Evolutionary conservation across 2,329 filamentous ascomycete genomes (phyloP), one percentile per base, ranked within the genome.

Genomic region (Fusarium papillatum): DNA sequence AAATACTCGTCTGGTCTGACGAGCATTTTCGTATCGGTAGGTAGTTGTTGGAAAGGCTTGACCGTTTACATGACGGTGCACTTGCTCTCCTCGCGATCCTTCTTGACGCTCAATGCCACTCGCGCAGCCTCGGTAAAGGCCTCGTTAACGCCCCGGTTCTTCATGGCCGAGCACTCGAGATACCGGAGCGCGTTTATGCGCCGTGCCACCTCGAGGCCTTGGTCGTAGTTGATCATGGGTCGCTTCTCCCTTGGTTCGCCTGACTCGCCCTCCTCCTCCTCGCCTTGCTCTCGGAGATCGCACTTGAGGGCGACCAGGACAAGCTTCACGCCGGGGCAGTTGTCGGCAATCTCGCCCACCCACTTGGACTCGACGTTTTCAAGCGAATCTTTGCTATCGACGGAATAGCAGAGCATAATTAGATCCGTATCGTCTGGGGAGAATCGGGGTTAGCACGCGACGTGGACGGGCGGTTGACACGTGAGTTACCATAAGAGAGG

Each of bases 361-460:
- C 97, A 99, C 87, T 99, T 99, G 79, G 95, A 96, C 85, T 98
- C 95, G 73, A 99, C 95, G 90, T 99, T 99, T 85, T 99, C 97
- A 73, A 99, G 92, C 5, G 96, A 98, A 85, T 98, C 96, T 78
- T 94, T 95, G 83, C 95, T 98, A 86, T 99, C 97, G 83, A 98
- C 95, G 80, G 95, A 97, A 87, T 98, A 99, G 88, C 97, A 99
- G 79, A 99, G 94, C 94, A 99, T 98, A 81, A 99, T 98, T 55
- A 97, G 93, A 82, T 99, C 97, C 65, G 97, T 99, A 83, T 99
- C 97, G 78, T 93, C 88, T 90, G 16, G 50, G 11, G 66, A 10
- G 7, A 66, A 22, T 70, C 41, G 29, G 24, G 29, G 38, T 74
- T 68, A 71, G 68, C 50, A 41, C 36, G 55, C n/a, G 34, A 11